Evolutionary conservation across 2,329 filamentous ascomycete species (phyloP), one percentile per base, ranked within the genome.

Genomic region (Coniochaeta pulveracea): DNA sequence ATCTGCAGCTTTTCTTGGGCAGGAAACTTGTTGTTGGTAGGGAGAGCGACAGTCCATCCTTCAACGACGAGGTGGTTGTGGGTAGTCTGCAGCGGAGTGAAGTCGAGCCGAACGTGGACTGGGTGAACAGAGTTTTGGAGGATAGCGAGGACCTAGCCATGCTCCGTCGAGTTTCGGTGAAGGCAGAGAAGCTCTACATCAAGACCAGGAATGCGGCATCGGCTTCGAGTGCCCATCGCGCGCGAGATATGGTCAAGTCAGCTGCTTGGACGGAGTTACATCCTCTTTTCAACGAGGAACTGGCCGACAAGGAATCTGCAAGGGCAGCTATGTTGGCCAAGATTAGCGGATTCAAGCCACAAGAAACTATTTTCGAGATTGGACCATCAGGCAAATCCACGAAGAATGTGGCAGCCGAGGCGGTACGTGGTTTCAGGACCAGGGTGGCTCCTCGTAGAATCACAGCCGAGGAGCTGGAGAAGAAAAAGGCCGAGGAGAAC

Each of bases 311-410:
- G 18, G 83, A 89, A 48, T 69, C 76, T 38, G 78, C 84, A 31
- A 74, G 88, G 19, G 76, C 86, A 31, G 77, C 81, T 33, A 93
- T 98, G 84, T 64, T 98, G 19, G 85, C 85, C 19, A 75, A 79
- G 37, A 85, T 98, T 37, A 88, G 85, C 47, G 80, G 81, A 2
- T 98, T 91, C 60, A 76, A 85, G 45, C 91, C 93, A 0, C 69
- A 79, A 26, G 91, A 98, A 57, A 96, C 89, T 0, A 85, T 98
- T n/a, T 98, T 98, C 46, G 91, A 98, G 56, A 79, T 95, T 41
- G 82, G 83, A 6, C 43, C 48, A 10, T 76, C 80, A 44, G 72
- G 78, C 39, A 80, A 82, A 43, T 66, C 57, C 3, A 66, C 64
- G 2, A 65, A 64, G 23, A 66, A 60, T 31, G 76, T 80, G 49